Conservation (phyloP, 139 green algal species). For the Asterochloris sp. region DNA sequence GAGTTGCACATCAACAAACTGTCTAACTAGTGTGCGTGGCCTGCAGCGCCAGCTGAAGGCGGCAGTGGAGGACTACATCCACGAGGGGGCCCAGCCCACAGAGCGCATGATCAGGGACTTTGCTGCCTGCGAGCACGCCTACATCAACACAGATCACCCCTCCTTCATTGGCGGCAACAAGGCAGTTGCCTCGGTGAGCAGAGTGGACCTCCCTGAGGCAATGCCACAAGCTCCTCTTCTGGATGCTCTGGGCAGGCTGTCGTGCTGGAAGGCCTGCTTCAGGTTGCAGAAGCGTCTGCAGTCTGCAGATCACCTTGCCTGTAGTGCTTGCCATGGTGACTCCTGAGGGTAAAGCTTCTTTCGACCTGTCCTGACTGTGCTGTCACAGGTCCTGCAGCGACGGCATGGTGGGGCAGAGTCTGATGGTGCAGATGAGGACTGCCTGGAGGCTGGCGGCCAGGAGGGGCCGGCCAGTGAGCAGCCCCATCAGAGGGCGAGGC, state of each 20-base stretch:
- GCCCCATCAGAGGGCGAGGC: too few species aligned
- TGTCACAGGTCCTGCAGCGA: neutral
- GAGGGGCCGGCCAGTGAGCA: too few species aligned
- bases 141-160: constrained; percentile 96
- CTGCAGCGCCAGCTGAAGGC: constrained; percentile 58
- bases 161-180: constrained; percentile 82
- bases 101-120: constrained; percentile 61
- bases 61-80: constrained; percentile 76
- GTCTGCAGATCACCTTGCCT: too few species aligned
- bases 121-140: constrained; percentile 86
- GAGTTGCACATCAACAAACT: too few species aligned
- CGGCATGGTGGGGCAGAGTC: neutral
- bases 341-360: too few species aligned
- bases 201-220: too few species aligned
- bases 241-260: neutral
- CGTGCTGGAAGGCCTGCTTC: too few species aligned
- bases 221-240: neutral
- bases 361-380: too few species aligned
- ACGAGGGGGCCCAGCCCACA: constrained; percentile 51
- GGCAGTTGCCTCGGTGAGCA: constrained; percentile 44
- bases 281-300: too few species aligned
- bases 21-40: too few species aligned
- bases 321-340: too few species aligned
- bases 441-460: neutral
- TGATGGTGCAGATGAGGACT: neutral